Evolutionary conservation across 202 grass and related monocot genomes (phyloP).

Genomic region (Digitaria exilis): DNA sequence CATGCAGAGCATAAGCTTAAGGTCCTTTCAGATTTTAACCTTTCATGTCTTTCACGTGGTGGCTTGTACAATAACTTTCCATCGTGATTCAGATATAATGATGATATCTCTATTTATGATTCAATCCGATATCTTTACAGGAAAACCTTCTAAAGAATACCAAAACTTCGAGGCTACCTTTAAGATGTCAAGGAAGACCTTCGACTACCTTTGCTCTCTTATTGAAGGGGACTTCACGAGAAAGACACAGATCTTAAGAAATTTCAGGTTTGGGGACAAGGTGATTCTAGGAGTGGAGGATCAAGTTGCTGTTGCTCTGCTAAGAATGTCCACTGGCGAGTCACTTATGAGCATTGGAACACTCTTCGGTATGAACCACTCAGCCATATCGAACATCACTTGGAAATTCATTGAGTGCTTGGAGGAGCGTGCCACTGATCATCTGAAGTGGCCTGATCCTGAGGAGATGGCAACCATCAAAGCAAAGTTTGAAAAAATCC

Average conservation of each 20-base stretch:
- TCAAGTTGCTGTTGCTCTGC: conserved; percentile 78
- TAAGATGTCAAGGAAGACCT: conserved; percentile 79
- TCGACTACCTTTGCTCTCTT: conserved; percentile 69
- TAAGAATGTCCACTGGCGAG: conserved; percentile 69
- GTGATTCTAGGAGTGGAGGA: conserved; percentile 58
- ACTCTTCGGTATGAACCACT: conserved; percentile 72
- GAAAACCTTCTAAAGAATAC: conserved; percentile 46
- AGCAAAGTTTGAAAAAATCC: conserved; percentile 55
- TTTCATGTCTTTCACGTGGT: neutral
- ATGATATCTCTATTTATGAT: neutral
- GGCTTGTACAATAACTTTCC: neutral
- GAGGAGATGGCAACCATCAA: conserved; percentile 63
- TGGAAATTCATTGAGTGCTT: conserved; percentile 72
- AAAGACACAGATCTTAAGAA: conserved; percentile 53
- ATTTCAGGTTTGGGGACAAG: conserved; percentile 72
- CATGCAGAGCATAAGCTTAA: neutral
- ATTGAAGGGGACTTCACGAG: conserved; percentile 51
- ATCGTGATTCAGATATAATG: conserved; percentile 11
- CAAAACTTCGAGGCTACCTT: conserved; percentile 56
- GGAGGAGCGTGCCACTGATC: conserved; percentile 47
- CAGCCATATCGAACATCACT: conserved; percentile 68
- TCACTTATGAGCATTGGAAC: conserved; percentile 64
- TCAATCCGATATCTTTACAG: conserved; percentile 44
- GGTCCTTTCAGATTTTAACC: conserved; percentile 10
- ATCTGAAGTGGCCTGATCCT: conserved; percentile 70